A percentile compares a stretch with the other conserved stretches of the same genome.
Evolutionary conservation across 2,329 filamentous ascomycete genomes (phyloP).

Genomic region (Phialophora chinensis): DNA sequence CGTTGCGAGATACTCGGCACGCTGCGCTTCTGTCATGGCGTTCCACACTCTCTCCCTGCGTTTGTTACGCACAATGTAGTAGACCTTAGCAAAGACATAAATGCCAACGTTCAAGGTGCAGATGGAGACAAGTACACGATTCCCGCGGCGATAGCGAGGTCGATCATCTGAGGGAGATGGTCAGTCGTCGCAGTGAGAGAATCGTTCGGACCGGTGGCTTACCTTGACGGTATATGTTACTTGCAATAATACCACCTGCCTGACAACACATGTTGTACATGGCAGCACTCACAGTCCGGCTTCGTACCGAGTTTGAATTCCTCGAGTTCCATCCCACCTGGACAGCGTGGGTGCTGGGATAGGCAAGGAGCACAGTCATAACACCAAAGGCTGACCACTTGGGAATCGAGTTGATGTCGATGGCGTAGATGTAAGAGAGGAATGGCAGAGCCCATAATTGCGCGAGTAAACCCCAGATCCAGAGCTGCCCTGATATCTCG

Average conservation of each 20-base stretch:
- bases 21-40: conserved; percentile 52
- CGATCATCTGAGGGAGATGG: conserved; percentile 48
- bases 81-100: conserved; percentile 43
- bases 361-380: conserved; percentile 52
- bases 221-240: conserved; percentile 46
- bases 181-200: neutral
- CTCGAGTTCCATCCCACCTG: conserved; percentile 57
- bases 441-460: conserved; percentile 61
- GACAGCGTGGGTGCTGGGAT: conserved; percentile 59
- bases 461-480: conserved; percentile 53
- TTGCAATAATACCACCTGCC: conserved; percentile 44
- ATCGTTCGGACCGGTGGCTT: neutral
- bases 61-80: conserved; percentile 44
- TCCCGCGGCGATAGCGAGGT: conserved; percentile 62
- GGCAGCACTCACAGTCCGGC: conserved; percentile 55
- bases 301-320: conserved; percentile 58
- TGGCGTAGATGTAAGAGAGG: conserved; percentile 59
- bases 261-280: conserved; percentile 58
- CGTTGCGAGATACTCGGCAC: conserved; percentile 54
- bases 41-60: conserved; percentile 46
- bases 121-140: conserved; percentile 45
- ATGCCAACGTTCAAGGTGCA: conserved; percentile 40
- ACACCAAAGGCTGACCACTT: conserved; percentile 54
- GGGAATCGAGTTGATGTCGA: conserved; percentile 45
- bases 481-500: conserved; percentile 52